phyloP scores from a whole-genome alignment of 2,329 filamentous ascomycete species.

The Lasiodiplodia hormozganensis region DNA sequence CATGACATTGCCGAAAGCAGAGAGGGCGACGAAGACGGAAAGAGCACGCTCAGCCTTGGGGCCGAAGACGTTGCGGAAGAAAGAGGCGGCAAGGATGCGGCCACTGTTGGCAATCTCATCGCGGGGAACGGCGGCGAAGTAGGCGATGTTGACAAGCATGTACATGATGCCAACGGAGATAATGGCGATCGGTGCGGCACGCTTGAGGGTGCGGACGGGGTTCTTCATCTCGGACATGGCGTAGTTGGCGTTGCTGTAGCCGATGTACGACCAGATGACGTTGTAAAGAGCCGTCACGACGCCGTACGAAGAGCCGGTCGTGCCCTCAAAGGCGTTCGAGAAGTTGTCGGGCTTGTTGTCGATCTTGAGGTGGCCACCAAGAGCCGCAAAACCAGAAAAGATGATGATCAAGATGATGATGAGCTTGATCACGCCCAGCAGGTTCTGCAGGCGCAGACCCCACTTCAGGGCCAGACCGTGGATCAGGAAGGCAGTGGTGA shows the following conservation, averaged over 20 bases:
- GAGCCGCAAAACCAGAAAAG: constrained; percentile 65
- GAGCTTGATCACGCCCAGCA: constrained; percentile 71
- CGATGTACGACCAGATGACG: constrained; percentile 74
- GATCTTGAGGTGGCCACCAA: constrained; percentile 67
- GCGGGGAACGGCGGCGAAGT: constrained; percentile 67
- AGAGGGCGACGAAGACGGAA: constrained; percentile 71
- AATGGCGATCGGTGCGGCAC: constrained; percentile 69
- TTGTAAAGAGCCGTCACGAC: constrained; percentile 75
- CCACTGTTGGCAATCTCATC: constrained; percentile 62
- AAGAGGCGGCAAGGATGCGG: constrained; percentile 62
- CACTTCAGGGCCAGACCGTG: constrained; percentile 69
- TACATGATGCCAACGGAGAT: constrained; percentile 66
- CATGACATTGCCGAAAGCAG: constrained; percentile 71
- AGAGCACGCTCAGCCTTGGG: constrained; percentile 62
- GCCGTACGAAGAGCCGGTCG: constrained; percentile 69
- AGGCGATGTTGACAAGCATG: constrained; percentile 71
- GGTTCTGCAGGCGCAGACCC: constrained; percentile 72
- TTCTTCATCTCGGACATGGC: constrained; percentile 70
- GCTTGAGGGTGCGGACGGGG: constrained; percentile 68
- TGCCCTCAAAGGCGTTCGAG: constrained; percentile 68
- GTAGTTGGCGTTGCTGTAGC: constrained; percentile 74
- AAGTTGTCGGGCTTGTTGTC: constrained; percentile 68
- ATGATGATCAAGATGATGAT: constrained; percentile 70
- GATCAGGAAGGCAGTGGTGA: constrained; percentile 69
- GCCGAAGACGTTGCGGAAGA: constrained; percentile 65